phyloP scores from a whole-genome alignment of 129 eudicot species.

The Artemisia tridentata region DNA sequence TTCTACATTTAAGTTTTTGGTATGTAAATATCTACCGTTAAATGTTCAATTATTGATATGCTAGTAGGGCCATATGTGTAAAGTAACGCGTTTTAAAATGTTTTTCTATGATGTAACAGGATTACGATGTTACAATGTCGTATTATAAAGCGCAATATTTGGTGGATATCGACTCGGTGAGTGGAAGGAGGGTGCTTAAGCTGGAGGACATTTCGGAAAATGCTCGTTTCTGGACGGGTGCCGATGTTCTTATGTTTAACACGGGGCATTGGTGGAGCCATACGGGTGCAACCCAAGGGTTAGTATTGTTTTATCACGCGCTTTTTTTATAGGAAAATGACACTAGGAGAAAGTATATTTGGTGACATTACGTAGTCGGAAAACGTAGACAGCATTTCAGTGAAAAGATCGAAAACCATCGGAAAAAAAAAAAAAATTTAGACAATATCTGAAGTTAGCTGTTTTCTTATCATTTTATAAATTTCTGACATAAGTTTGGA shows the following conservation, averaged over 20 bases:
- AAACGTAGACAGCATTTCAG: no score
- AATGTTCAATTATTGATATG: not conserved
- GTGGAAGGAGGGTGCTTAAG: constrained; percentile 65
- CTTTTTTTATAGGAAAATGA: not conserved
- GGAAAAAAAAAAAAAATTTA: no score
- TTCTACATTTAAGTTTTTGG: constrained; percentile 64
- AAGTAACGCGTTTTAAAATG: no score
- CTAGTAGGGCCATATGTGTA: not conserved
- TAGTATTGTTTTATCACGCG: constrained; percentile 6
- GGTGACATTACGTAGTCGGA: no score
- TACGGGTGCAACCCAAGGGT: constrained; percentile 81
- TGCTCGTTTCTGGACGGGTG: constrained; percentile 60
- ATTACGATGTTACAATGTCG: constrained; percentile 65
- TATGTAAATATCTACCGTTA: constrained; percentile 21
- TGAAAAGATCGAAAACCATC: no score
- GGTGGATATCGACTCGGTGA: constrained; percentile 65
- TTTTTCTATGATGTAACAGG: constrained; percentile 40
- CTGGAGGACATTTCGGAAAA: constrained; percentile 78
- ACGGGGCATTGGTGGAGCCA: constrained; percentile 98
- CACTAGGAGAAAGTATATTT: no score
- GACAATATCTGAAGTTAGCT: no score
- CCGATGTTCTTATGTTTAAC: constrained; percentile 69
- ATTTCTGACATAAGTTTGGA: no score
- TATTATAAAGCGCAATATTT: constrained; percentile 74
- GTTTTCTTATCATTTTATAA: no score